Percentiles rank a stretch among this genome's conserved stretches.
phyloP scores from a whole-genome alignment of 2,329 filamentous ascomycete genomes.

The Nothopassalora personata region DNA sequence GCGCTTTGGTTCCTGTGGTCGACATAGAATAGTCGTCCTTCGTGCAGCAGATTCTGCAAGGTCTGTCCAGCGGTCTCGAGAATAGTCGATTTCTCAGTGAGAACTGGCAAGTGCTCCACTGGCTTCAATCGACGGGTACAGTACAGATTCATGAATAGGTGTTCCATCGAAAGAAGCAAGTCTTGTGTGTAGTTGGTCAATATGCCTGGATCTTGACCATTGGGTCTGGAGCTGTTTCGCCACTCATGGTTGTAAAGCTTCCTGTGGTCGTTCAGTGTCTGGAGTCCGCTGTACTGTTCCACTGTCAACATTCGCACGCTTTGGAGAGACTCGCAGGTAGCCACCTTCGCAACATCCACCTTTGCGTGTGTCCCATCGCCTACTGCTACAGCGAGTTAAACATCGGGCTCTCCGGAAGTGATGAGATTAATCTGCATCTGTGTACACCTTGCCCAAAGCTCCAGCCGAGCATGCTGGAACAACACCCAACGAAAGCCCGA shows the following conservation, averaged over 20 bases:
- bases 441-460: background rate
- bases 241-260: constrained; percentile 42
- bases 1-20: constrained; percentile 39
- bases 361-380: background rate
- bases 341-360: background rate
- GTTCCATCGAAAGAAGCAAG: constrained; percentile 46
- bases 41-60: constrained; percentile 31
- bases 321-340: background rate
- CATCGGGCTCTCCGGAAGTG: background rate
- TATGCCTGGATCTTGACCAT: constrained; percentile 35
- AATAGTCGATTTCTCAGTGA: constrained; percentile 30
- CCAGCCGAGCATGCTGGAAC: background rate
- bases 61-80: constrained; percentile 32
- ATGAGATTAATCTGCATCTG: background rate
- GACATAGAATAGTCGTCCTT: constrained; percentile 41
- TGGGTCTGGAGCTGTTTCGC: constrained; percentile 33
- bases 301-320: background rate
- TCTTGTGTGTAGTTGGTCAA: constrained; percentile 45
- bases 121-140: constrained; percentile 33
- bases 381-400: background rate
- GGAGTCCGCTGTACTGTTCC: constrained; percentile 17
- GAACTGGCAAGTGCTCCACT: constrained; percentile 36
- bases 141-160: constrained; percentile 42
- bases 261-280: constrained; percentile 33
- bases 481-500: background rate